These are phyloP conservation scores for Colletotrichum horii DNA, from an alignment of 2,329 filamentous ascomycete genomes.

Conservation along the genomic window DNA sequence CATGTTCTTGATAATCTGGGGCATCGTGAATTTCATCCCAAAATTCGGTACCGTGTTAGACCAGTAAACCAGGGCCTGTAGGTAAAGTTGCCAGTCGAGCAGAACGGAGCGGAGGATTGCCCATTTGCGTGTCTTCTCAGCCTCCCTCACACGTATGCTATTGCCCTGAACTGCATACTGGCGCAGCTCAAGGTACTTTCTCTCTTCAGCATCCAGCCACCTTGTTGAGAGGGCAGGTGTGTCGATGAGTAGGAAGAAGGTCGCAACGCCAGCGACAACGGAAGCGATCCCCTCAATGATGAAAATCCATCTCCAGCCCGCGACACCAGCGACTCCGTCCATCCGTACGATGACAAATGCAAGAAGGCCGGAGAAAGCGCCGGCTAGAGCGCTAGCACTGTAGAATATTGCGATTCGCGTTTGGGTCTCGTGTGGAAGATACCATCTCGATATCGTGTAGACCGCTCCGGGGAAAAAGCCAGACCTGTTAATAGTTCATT, in stretches of 20 bases:
- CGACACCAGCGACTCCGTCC: slow-evolving; percentile 42
- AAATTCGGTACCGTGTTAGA: slow-evolving; percentile 30
- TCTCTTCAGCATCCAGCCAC: slow-evolving; percentile 27
- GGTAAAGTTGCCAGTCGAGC: slow-evolving; percentile 37
- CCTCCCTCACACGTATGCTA: neutral
- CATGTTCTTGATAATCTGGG: slow-evolving; percentile 39
- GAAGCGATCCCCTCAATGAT: slow-evolving; percentile 28
- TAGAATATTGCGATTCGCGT: slow-evolving; percentile 68
- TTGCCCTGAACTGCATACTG: slow-evolving; percentile 34
- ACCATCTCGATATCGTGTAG: slow-evolving; percentile 58
- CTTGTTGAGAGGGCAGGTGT: slow-evolving; percentile 23
- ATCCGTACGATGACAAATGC: slow-evolving; percentile 61
- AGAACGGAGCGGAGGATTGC: slow-evolving; percentile 29
- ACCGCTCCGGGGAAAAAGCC: slow-evolving; percentile 59
- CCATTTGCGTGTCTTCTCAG: slow-evolving; percentile 22
- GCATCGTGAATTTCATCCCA: slow-evolving; percentile 39
- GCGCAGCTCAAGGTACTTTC: slow-evolving; percentile 31
- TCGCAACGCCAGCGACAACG: slow-evolving; percentile 28
- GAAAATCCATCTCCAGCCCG: slow-evolving; percentile 46
- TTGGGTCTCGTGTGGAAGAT: slow-evolving; percentile 30
- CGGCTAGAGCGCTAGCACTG: slow-evolving; percentile 71
- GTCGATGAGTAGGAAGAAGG: slow-evolving; percentile 26
- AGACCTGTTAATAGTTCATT: slow-evolving; percentile 34
- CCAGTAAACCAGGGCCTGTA: slow-evolving; percentile 37
- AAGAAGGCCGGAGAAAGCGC: slow-evolving; percentile 66